Evolutionary conservation across 1,139 yeast genomes (phyloP).

Genomic region (Saccharomycopsis phalli): DNA sequence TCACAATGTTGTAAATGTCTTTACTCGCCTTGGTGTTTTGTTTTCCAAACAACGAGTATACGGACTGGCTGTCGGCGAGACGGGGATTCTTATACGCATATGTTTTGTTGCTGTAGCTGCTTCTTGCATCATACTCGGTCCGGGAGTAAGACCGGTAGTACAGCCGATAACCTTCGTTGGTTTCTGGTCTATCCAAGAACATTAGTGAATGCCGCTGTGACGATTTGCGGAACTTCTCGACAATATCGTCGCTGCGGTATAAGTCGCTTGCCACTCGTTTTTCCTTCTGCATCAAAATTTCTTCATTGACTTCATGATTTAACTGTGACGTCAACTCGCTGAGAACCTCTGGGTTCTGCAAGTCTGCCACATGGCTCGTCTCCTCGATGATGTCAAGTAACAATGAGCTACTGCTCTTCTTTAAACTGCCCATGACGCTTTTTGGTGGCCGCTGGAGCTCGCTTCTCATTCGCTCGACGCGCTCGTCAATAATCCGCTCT

Average conservation of each 20-base stretch:
- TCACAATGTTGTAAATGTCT: conserved; percentile 10
- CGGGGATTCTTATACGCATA: conserved; percentile 3
- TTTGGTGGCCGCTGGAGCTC: not conserved
- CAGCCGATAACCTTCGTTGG: too few relatives aligned
- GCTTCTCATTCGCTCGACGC: conserved; percentile 12
- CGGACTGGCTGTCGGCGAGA: not conserved
- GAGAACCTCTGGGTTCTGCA: conserved; percentile 7
- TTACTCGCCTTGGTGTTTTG: not conserved
- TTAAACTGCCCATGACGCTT: not conserved
- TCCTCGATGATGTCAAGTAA: conserved; percentile 6
- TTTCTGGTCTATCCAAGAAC: too few relatives aligned
- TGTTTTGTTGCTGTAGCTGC: conserved; percentile 6
- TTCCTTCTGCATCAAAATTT: conserved; percentile 13
- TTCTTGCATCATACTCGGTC: conserved; percentile 7
- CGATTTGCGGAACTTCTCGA: not conserved
- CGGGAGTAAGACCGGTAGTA: not conserved
- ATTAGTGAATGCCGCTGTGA: not conserved
- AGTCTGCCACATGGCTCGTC: not conserved
- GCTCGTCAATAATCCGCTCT: conserved; percentile 11
- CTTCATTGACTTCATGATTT: conserved; percentile 18
- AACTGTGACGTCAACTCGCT: conserved; percentile 12
- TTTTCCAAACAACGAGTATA: conserved; percentile 2
- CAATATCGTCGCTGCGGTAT: not conserved
- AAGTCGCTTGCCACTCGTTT: not conserved
- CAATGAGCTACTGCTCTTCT: not conserved